These are phyloP conservation scores for Candida alai DNA, from an alignment of 805 yeast genomes.

Conservation along the genomic window DNA sequence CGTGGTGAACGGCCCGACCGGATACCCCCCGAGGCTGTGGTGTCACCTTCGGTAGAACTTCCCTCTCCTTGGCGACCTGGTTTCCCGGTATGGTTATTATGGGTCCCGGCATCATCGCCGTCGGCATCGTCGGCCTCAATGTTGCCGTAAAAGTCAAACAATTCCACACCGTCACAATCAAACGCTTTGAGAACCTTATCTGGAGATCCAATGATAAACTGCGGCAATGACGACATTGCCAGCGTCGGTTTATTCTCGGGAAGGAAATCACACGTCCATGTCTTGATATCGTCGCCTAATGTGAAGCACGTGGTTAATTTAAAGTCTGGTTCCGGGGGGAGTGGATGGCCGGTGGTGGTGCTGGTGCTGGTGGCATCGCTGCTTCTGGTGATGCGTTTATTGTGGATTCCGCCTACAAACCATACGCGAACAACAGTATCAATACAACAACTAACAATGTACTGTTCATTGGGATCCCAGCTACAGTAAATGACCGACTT, in stretches of 20 bases:
- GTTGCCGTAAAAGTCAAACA: slow-evolving; percentile 41
- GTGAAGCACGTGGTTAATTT: slow-evolving; percentile 34
- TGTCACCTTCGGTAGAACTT: slow-evolving; percentile 10
- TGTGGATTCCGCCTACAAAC: slow-evolving; percentile 44
- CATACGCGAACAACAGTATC: slow-evolving; percentile 71
- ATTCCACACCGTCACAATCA: slow-evolving; percentile 35
- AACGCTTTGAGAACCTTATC: slow-evolving; percentile 52
- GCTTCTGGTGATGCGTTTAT: slow-evolving; percentile 11
- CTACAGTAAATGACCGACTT: slow-evolving; percentile 58
- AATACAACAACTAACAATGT: slow-evolving; percentile 65
- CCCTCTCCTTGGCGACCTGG: too few relatives aligned
- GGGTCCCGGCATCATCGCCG: slow-evolving; percentile 10
- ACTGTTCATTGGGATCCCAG: slow-evolving; percentile 73
- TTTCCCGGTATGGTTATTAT: slow-evolving; percentile 7
- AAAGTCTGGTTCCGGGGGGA: slow-evolving; percentile 8
- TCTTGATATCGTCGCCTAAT: slow-evolving; percentile 35
- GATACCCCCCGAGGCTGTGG: slow-evolving; percentile 3
- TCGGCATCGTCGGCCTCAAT: slow-evolving; percentile 14
- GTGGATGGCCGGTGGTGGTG: neutral
- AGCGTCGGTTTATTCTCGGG: slow-evolving; percentile 35
- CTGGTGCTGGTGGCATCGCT: neutral
- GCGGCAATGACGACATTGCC: slow-evolving; percentile 23
- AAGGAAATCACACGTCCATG: slow-evolving; percentile 63
- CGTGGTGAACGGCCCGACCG: slow-evolving; percentile 5
- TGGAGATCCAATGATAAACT: slow-evolving; percentile 72